Conservation (phyloP, 192 early-diverging fungal species). For the Mortierella alpina region DNA sequence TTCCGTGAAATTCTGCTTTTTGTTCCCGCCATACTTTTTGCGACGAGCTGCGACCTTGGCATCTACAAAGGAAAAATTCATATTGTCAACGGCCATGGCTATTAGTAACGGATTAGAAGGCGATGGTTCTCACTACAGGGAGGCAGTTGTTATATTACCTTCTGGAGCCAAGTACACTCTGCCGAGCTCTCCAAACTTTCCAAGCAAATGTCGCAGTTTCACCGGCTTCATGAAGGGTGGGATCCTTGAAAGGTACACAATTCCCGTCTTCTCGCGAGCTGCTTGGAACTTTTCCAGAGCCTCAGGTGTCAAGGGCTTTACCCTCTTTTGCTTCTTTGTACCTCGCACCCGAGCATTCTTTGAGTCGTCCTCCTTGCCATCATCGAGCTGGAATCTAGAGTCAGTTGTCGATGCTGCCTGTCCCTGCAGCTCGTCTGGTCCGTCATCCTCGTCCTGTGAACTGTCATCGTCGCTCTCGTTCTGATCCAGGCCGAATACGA, state of each 20-base stretch:
- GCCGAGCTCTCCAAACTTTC: slow-evolving; percentile 80
- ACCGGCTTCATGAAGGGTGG: slow-evolving; percentile 94
- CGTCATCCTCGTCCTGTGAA: slow-evolving; percentile 28
- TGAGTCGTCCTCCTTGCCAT: background rate
- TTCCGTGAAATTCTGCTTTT: slow-evolving; percentile 87
- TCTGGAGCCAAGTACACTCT: slow-evolving; percentile 90
- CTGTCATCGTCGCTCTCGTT: slow-evolving; percentile 22
- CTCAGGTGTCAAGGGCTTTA: slow-evolving; percentile 71
- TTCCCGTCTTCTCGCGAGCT: slow-evolving; percentile 81
- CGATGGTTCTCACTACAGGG: too few species aligned
- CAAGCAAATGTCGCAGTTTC: slow-evolving; percentile 82
- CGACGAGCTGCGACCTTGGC: slow-evolving; percentile 79
- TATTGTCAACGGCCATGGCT: too few species aligned
- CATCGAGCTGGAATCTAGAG: background rate
- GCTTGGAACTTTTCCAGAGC: slow-evolving; percentile 72
- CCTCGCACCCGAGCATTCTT: slow-evolving; percentile 14
- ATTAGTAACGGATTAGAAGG: background rate
- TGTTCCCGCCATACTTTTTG: slow-evolving; percentile 89
- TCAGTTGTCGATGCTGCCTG: background rate
- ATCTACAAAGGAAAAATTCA: slow-evolving; percentile 41
- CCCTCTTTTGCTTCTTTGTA: slow-evolving; percentile 54
- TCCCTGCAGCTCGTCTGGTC: slow-evolving; percentile 18
- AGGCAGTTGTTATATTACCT: slow-evolving; percentile 52
- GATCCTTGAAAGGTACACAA: slow-evolving; percentile 90
- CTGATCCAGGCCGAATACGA: slow-evolving; percentile 44